Percentiles rank a stretch among this genome's conserved stretches.
phyloP scores from a whole-genome alignment of 2,329 filamentous ascomycete genomes.

The Colletotrichum phormii region DNA sequence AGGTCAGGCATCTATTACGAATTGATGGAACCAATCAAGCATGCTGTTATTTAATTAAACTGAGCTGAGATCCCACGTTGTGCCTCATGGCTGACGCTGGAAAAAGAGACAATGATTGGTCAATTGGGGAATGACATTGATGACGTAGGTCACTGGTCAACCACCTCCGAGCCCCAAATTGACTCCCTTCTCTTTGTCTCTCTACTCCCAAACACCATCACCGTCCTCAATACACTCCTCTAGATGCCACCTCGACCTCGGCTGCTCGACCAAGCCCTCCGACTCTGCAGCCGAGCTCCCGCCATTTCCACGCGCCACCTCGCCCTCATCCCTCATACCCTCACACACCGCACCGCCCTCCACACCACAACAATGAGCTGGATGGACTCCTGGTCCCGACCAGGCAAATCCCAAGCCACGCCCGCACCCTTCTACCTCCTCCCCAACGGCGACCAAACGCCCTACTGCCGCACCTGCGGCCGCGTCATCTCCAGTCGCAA shows the following conservation, averaged over 20 bases:
- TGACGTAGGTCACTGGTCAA: conserved; percentile 31
- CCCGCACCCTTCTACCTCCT: conserved; percentile 67
- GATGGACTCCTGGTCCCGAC: conserved; percentile 56
- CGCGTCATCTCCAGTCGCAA: conserved; percentile 60
- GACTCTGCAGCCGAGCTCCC: background rate
- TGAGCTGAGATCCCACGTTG: too few species aligned
- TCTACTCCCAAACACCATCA: background rate
- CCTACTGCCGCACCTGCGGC: conserved; percentile 69
- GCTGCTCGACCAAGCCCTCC: background rate
- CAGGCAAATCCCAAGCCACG: conserved; percentile 51
- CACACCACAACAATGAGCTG: conserved; percentile 49
- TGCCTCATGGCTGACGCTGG: too few species aligned
- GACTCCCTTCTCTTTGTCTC: background rate
- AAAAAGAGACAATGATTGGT: background rate
- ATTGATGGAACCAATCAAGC: too few species aligned
- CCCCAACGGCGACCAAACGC: conserved; percentile 56
- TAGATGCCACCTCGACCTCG: background rate
- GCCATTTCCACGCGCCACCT: too few species aligned
- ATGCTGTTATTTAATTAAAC: too few species aligned
- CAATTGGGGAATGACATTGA: conserved; percentile 18
- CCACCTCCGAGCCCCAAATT: background rate
- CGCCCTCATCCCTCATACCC: too few species aligned
- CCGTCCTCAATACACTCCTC: background rate
- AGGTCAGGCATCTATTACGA: too few species aligned
- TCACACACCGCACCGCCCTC: background rate